phyloP scores from a whole-genome alignment of 352 stramenopile genomes.

The Pythium volutum region DNA sequence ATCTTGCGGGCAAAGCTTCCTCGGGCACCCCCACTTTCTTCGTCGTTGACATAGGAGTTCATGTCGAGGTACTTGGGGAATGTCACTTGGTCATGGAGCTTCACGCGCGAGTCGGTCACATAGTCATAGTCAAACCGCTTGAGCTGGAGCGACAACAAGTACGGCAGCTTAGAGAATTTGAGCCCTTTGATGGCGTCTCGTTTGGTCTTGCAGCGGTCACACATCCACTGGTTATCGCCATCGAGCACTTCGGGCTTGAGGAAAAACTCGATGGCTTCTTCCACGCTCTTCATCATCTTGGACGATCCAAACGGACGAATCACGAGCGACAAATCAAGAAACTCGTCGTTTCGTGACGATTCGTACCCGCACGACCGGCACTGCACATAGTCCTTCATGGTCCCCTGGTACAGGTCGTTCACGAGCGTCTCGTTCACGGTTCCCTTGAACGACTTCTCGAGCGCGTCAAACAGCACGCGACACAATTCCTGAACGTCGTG shows the following conservation, averaged over 20 bases:
- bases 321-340: conserved; percentile 88
- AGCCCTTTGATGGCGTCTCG: conserved; percentile 88
- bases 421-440: conserved; percentile 86
- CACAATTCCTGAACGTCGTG: conserved; percentile 92
- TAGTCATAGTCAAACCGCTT: conserved; percentile 94
- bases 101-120: conserved; percentile 83
- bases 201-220: conserved; percentile 79
- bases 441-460: conserved; percentile 86
- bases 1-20: conserved; percentile 81
- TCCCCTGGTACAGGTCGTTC: conserved; percentile 83
- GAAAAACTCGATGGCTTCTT: conserved; percentile 88
- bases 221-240: conserved; percentile 90
- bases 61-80: conserved; percentile 90
- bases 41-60: conserved; percentile 82
- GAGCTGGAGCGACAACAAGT: conserved; percentile 88
- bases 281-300: conserved; percentile 80
- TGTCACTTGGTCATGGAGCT: conserved; percentile 83
- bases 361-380: conserved; percentile 84
- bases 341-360: conserved; percentile 82
- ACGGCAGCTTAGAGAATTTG: conserved; percentile 87
- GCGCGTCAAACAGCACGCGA: conserved; percentile 88
- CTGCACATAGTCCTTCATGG: conserved; percentile 89
- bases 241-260: conserved; percentile 84
- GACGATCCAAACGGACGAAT: conserved; percentile 86
- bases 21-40: conserved; percentile 35